Evolutionary conservation across 164 flowering plant genomes (phyloP).

Genomic region (Chimonanthus salicifolius): DNA sequence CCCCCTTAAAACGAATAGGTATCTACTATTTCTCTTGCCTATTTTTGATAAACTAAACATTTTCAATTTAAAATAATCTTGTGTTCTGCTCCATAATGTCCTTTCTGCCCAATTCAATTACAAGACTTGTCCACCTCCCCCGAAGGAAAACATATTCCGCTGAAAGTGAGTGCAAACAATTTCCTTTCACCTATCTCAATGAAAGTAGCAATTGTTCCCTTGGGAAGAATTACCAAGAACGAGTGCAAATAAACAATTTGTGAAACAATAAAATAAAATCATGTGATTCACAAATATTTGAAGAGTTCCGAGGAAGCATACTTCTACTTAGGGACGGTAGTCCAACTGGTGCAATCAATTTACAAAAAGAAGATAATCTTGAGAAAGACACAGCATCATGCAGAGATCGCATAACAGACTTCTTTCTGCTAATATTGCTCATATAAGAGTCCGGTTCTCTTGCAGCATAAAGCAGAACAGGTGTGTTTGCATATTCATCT

Average conservation of each 20-base stretch:
- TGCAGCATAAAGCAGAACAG: conserved; percentile 69
- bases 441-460: conserved; percentile 37
- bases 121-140: no score
- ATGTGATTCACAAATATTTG: neutral
- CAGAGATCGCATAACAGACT: conserved; percentile 37
- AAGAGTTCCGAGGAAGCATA: conserved; percentile 26
- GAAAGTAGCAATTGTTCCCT: no score
- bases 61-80: no score
- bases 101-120: no score
- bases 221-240: neutral
- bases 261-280: neutral
- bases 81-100: no score
- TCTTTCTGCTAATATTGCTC: conserved; percentile 31
- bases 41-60: no score
- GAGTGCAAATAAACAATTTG: neutral
- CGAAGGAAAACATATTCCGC: no score
- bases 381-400: conserved; percentile 89
- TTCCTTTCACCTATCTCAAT: no score
- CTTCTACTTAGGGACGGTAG: conserved; percentile 62
- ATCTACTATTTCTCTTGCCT: no score
- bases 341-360: conserved; percentile 78
- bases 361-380: conserved; percentile 61
- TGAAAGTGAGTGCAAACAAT: no score
- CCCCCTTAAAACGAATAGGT: no score
- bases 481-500: conserved; percentile 81